A percentile compares a stretch with the other conserved stretches of the same genome.
These are phyloP conservation scores for Dipodascopsis tothii DNA, from an alignment of 805 yeast genomes.

Conservation along the genomic window DNA sequence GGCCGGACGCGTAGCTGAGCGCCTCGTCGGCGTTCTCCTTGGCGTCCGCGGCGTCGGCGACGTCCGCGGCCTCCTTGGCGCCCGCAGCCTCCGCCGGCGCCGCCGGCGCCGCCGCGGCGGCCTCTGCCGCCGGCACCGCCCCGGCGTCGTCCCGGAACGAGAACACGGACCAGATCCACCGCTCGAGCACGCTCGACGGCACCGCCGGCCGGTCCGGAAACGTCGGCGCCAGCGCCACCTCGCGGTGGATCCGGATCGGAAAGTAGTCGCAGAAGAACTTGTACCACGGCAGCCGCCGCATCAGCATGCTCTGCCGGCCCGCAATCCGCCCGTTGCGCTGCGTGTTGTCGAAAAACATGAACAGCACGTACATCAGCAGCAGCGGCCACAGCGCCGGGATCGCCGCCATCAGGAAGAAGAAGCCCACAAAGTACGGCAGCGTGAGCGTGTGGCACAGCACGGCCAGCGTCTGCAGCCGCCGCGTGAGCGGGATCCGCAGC, in stretches of 20 bases:
- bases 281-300: conserved; percentile 58
- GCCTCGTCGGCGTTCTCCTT: background rate
- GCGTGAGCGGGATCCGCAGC: conserved; percentile 44
- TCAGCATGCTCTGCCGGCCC: conserved; percentile 47
- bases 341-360: conserved; percentile 48
- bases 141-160: background rate
- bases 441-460: conserved; percentile 37
- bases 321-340: conserved; percentile 68
- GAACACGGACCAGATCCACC: conserved; percentile 12
- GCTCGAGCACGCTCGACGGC: conserved; percentile 13
- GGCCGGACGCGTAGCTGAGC: conserved; percentile 3
- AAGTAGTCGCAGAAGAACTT: conserved; percentile 67
- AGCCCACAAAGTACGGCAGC: conserved; percentile 19
- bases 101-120: background rate
- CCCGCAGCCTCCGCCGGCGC: background rate
- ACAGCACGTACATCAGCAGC: conserved; percentile 58
- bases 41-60: background rate
- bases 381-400: conserved; percentile 61
- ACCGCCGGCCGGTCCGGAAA: conserved; percentile 31
- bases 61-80: background rate
- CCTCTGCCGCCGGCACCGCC: background rate
- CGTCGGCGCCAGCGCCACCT: conserved; percentile 67
- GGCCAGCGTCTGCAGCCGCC: conserved; percentile 58
- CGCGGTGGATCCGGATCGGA: conserved; percentile 66
- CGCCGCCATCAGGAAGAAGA: conserved; percentile 51